A percentile compares a stretch with the other conserved stretches of the same genome.
These are phyloP conservation scores for Mucor racemosus DNA, from an alignment of 371 early-diverging fungal genomes.

Conservation along the genomic window DNA sequence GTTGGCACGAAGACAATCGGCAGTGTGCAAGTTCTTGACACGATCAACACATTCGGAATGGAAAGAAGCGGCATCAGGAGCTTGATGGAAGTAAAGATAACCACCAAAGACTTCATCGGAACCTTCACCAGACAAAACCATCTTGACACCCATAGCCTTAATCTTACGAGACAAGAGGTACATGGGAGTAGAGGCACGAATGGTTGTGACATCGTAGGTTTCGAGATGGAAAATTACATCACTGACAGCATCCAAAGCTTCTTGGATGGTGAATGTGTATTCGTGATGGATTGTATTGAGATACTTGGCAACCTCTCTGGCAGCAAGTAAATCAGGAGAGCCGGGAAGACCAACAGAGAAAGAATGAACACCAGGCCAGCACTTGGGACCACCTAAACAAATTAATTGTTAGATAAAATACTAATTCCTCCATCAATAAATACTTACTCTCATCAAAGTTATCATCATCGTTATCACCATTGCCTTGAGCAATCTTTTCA, in stretches of 20 bases:
- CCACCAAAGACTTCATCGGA: conserved; percentile 97
- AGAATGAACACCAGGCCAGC: conserved; percentile 90
- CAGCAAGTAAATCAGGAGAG: conserved; percentile 92
- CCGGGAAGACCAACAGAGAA: conserved; percentile 94
- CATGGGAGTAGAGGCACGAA: conserved; percentile 97
- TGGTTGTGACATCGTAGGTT: conserved; percentile 97
- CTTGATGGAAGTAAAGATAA: conserved; percentile 96
- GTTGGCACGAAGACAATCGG: conserved; percentile 96
- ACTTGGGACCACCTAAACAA: conserved; percentile 49
- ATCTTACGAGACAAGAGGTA: conserved; percentile 92
- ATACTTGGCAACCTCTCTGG: conserved; percentile 90
- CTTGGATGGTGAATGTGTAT: conserved; percentile 93
- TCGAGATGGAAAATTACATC: conserved; percentile 96
- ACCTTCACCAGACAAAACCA: conserved; percentile 97
- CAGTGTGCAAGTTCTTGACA: conserved; percentile 92
- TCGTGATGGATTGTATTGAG: conserved; percentile 92
- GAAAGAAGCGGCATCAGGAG: conserved; percentile 82
- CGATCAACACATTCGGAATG: conserved; percentile 88
- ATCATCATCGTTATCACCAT: conserved; percentile 28
- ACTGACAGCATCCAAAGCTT: conserved; percentile 92
- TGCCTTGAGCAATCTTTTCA: conserved; percentile 57
- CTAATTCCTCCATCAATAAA: background rate
- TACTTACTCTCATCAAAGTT: conserved; percentile 72
- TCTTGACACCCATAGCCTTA: conserved; percentile 97
- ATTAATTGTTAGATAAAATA: background rate